phyloP scores from a whole-genome alignment of 2,329 filamentous ascomycete genomes.

The Colletotrichum cuscutae region DNA sequence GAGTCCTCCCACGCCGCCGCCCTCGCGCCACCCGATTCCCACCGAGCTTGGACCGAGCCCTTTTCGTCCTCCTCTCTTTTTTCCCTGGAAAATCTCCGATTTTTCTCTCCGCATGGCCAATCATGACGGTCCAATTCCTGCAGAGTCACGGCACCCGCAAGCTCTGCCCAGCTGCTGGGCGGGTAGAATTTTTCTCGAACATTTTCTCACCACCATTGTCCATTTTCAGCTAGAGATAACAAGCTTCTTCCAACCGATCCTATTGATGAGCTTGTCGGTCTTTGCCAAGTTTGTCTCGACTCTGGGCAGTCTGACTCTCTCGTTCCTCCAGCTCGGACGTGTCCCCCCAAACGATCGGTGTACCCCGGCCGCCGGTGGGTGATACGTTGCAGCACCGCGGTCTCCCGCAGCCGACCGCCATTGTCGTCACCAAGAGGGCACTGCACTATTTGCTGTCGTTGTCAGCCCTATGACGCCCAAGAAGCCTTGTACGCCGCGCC shows the following conservation, averaged over 20 bases:
- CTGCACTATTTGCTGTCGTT: not conserved
- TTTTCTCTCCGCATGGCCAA: constrained; percentile 5
- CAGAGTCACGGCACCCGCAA: not conserved
- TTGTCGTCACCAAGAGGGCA: too few species aligned
- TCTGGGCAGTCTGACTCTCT: not conserved
- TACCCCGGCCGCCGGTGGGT: not conserved
- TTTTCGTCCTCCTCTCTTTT: not conserved
- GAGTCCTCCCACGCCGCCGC: not conserved
- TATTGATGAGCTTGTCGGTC: constrained; percentile 4
- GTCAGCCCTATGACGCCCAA: constrained; percentile 29
- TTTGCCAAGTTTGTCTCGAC: not conserved
- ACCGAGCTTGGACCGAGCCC: constrained; percentile 30
- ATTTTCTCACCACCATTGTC: not conserved
- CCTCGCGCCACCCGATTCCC: constrained; percentile 21
- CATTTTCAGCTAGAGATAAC: not conserved
- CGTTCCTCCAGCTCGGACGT: not conserved
- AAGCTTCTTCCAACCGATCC: not conserved
- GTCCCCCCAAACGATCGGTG: not conserved
- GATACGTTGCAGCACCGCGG: not conserved
- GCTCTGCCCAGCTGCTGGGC: constrained; percentile 3
- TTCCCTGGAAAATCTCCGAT: not conserved
- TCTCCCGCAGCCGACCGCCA: not conserved
- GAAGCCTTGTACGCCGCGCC: not conserved
- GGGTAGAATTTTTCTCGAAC: constrained; percentile 29
- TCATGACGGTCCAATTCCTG: not conserved